phyloP scores from a whole-genome alignment of 225 moss, liverwort and hornwort species.

The Pleurozium schreberi region DNA sequence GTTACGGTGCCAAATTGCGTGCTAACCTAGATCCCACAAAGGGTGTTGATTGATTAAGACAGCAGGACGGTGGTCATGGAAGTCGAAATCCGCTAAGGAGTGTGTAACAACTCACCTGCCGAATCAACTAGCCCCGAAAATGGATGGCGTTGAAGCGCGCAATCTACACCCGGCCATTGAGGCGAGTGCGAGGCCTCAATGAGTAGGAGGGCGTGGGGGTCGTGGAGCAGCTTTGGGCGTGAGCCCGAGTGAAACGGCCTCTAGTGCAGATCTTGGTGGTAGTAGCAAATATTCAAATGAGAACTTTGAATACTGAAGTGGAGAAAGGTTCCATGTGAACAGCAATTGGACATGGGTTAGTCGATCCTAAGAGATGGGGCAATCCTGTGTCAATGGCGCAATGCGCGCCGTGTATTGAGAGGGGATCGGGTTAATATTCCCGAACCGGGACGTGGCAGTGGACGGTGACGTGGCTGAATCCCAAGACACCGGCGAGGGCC shows the following conservation, averaged over 20 bases:
- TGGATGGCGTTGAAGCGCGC: no score
- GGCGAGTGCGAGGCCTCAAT: no score
- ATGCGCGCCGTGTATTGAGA: neutral
- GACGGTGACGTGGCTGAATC: neutral
- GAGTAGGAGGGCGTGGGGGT: no score
- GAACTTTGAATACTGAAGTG: neutral
- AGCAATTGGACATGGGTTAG: neutral
- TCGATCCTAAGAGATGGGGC: slow-evolving; percentile 7
- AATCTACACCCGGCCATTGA: no score
- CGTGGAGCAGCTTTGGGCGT: no score
- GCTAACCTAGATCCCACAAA: neutral
- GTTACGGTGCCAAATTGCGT: neutral
- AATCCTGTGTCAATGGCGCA: slow-evolving; percentile 2
- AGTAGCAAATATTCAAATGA: no score
- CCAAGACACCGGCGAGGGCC: neutral
- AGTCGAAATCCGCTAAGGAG: no score
- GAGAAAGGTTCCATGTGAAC: neutral
- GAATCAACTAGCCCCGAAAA: no score
- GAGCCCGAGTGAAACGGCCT: no score
- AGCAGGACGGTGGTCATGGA: no score
- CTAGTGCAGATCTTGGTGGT: no score
- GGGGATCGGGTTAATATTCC: slow-evolving; percentile 5
- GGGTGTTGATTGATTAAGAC: neutral
- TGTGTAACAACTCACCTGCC: no score
- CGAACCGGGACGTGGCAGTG: neutral